Evolutionary conservation across 2,329 filamentous ascomycete genomes (phyloP), one percentile per base, ranked within the genome.

Genomic region (Beauveria caledonica): DNA sequence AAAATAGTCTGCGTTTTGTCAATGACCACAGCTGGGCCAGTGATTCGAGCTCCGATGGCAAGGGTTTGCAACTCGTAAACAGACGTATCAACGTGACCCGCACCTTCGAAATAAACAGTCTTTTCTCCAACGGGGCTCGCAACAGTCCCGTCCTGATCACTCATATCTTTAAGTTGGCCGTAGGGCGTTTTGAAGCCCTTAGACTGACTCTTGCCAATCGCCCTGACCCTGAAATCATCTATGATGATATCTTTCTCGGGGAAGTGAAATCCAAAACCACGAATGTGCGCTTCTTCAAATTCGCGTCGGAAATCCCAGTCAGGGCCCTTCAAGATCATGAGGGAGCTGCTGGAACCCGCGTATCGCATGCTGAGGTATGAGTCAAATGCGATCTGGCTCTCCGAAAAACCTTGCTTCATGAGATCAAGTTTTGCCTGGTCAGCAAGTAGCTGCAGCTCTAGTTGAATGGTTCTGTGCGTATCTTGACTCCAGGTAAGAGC

Each of bases 1-100:
- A 92, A 83, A 62, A 91, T 88, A 0, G 88, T 91, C 69, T 91
- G 88, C 1, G 84, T 87, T 21, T 83, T 81, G 69, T 87, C 87
- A 46, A 86, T 86, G 58, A 90, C 80, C 63, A 90, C 56, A 0
- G 74, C 73, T 1, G 74, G 74, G 0, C 75, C 74, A 3, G 50
- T 11, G 7, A 70, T 51, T 3, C 60, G 55, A 9, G 63, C 62
- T 1, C 64, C 64, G 0, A 63, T 62, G 1, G 59, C 19, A 0
- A 70, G 60, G 7, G 62, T 60, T 9, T 68, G 63, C 2, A 72
- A 65, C 13, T 65, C 63, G 27, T 67, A 69, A 0, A 71, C 63
- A 15, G 65, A 63, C 0, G 68, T 68, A n/a, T 69, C 63, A 21
- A 69, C 63, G 48, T 65, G 64, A 2, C 68, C 66, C 0, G 61